Conservation (phyloP, 2,329 filamentous ascomycete species). For the Venturia aucupariae region DNA sequence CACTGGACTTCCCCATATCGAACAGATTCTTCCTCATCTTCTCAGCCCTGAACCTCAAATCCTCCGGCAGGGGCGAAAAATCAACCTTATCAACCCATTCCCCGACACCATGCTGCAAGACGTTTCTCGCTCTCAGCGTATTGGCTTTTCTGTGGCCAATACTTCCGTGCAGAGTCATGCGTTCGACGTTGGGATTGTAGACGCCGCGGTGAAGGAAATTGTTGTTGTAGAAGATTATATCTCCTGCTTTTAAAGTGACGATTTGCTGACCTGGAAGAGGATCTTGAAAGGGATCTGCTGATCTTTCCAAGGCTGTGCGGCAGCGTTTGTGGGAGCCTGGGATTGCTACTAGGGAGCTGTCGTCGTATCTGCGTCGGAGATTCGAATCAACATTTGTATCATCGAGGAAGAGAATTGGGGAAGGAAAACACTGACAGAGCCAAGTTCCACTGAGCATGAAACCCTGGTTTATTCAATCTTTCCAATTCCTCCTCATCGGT, state of each 20-base stretch:
- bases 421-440: slow-evolving; percentile 61
- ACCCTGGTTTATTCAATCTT: slow-evolving; percentile 51
- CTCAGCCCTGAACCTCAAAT: slow-evolving; percentile 42
- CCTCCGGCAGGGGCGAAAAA: slow-evolving; percentile 39
- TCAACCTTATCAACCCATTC: slow-evolving; percentile 54
- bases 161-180: slow-evolving; percentile 64
- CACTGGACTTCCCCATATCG: slow-evolving; percentile 50
- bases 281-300: slow-evolving; percentile 55
- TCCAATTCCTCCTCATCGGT: slow-evolving; percentile 56
- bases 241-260: slow-evolving; percentile 61
- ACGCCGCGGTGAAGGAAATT: slow-evolving; percentile 73
- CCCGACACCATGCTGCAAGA: slow-evolving; percentile 65
- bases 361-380: slow-evolving; percentile 42
- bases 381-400: slow-evolving; percentile 53
- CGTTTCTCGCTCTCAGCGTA: slow-evolving; percentile 54
- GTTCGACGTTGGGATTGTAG: slow-evolving; percentile 50
- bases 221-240: slow-evolving; percentile 82
- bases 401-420: slow-evolving; percentile 28
- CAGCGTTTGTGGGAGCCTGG: slow-evolving; percentile 67
- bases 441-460: slow-evolving; percentile 82
- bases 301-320: slow-evolving; percentile 59
- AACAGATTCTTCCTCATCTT: slow-evolving; percentile 54
- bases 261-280: slow-evolving; percentile 53
- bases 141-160: slow-evolving; percentile 54
- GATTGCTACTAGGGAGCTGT: slow-evolving; percentile 58